phyloP scores from a whole-genome alignment of 495 filamentous ascomycete species.

The Aspergillus steynii region DNA sequence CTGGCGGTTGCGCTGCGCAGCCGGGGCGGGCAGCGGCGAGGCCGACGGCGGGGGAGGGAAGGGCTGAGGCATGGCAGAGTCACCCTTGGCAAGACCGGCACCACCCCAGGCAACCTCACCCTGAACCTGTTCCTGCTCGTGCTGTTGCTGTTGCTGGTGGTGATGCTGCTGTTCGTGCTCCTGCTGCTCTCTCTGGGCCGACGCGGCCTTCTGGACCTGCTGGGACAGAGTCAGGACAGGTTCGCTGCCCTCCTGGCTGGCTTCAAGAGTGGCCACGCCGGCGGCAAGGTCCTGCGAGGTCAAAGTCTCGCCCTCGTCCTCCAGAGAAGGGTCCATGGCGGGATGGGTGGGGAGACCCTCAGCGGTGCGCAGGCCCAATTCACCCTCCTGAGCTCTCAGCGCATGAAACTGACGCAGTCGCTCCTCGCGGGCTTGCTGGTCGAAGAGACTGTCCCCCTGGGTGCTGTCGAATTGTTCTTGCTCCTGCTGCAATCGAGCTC shows the following conservation, averaged over 20 bases:
- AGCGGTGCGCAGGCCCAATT: constrained; percentile 42
- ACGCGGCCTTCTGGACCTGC: constrained; percentile 80
- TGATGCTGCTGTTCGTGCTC: constrained; percentile 24
- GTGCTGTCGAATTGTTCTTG: constrained; percentile 60
- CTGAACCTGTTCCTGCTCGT: constrained; percentile 40
- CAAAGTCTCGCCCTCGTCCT: constrained; percentile 19
- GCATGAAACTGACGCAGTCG: constrained; percentile 66
- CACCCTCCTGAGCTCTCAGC: constrained; percentile 54
- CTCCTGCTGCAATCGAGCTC: constrained; percentile 61
- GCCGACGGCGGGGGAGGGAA: constrained; percentile 73
- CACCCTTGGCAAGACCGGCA: constrained; percentile 38
- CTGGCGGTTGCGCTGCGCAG: constrained; percentile 79
- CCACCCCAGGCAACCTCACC: constrained; percentile 57
- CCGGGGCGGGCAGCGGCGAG: constrained; percentile 82
- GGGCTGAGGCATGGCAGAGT: constrained; percentile 68
- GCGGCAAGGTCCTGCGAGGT: constrained; percentile 17
- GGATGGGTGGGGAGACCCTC: constrained; percentile 48
- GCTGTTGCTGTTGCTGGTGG: constrained; percentile 10
- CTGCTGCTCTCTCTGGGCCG: constrained; percentile 63
- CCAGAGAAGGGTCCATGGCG: constrained; percentile 18
- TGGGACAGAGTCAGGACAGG: constrained; percentile 71
- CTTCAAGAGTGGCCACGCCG: constrained; percentile 17
- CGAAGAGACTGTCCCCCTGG: constrained; percentile 46
- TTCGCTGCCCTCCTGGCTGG: constrained; percentile 21
- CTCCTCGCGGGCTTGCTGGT: constrained; percentile 55